Evolutionary conservation across 257 asterid species (phyloP), one percentile per base, ranked within the genome.

Genomic region (Solanum clarkiae): DNA sequence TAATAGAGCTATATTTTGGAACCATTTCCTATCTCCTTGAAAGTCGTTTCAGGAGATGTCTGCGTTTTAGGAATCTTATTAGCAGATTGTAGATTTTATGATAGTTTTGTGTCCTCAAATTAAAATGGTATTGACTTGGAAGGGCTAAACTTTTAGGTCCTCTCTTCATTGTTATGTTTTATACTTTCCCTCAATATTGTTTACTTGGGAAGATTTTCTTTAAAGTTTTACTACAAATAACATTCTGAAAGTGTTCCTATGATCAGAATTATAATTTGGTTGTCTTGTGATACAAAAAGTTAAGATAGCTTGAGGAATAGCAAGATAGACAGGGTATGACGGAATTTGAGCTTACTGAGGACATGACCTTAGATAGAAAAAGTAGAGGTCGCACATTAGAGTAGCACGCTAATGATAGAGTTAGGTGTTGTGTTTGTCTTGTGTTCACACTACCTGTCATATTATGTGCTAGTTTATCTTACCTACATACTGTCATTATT

Each of bases 291-390:
- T 82, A 88, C 98, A 0, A 93, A 91, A 84, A 92, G 98, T 86
- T 89, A 87, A 0, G 97, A 95, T 89, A 92, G 97, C 91, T 84
- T 88, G 44, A 95, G 91, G 90, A 90, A 87, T 85, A 86, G 86
- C 72, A n/a, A n/a, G n/a, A n/a, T n/a, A n/a, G n/a, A n/a, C n/a
- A n/a, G n/a, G n/a, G n/a, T n/a, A n/a, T n/a, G n/a, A n/a, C n/a
- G n/a, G n/a, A n/a, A n/a, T n/a, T n/a, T n/a, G n/a, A n/a, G n/a
- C n/a, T n/a, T n/a, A n/a, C n/a, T n/a, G n/a, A n/a, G n/a, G n/a
- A n/a, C n/a, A n/a, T n/a, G n/a, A n/a, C n/a, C n/a, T n/a, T n/a
- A n/a, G n/a, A n/a, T n/a, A n/a, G n/a, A n/a, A n/a, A n/a, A n/a
- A n/a, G n/a, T n/a, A n/a, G n/a, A n/a, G n/a, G n/a, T n/a, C n/a